These are phyloP conservation scores for Trypanosoma lewisi DNA, from an alignment of 208 protist genomes.

Conservation along the genomic window DNA sequence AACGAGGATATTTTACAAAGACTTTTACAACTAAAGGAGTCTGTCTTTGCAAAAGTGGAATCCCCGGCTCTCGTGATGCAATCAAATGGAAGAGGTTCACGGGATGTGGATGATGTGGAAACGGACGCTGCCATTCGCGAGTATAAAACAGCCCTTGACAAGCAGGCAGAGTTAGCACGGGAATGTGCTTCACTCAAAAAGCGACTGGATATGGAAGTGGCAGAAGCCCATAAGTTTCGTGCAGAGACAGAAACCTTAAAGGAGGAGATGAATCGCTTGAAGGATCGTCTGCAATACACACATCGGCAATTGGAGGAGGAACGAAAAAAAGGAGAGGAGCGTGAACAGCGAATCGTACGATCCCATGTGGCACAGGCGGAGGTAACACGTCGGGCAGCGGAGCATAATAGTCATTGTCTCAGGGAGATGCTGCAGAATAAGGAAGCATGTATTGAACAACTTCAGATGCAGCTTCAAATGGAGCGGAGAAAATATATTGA, in stretches of 20 bases:
- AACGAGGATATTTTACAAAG: slow-evolving; percentile 48
- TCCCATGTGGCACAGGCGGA: slow-evolving; percentile 74
- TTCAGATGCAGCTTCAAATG: slow-evolving; percentile 71
- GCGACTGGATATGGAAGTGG: slow-evolving; percentile 32
- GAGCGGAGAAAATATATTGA: slow-evolving; percentile 73
- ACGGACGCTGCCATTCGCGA: slow-evolving; percentile 61
- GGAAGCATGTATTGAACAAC: slow-evolving; percentile 55
- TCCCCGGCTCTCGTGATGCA: slow-evolving; percentile 54
- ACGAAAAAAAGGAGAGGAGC: slow-evolving; percentile 46
- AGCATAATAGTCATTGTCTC: slow-evolving; percentile 78
- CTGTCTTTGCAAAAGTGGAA: slow-evolving; percentile 68
- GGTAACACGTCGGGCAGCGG: slow-evolving; percentile 68
- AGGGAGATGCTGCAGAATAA: slow-evolving; percentile 78
- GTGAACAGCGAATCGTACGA: slow-evolving; percentile 50
- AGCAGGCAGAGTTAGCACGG: slow-evolving; percentile 52
- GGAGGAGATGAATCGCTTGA: slow-evolving; percentile 44
- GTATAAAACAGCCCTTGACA: slow-evolving; percentile 63
- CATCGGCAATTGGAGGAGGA: slow-evolving; percentile 71
- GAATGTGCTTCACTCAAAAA: slow-evolving; percentile 55
- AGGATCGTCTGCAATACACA: slow-evolving; percentile 38
- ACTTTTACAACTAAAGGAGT: slow-evolving; percentile 71
- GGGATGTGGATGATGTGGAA: slow-evolving; percentile 21
- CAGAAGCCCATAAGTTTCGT: slow-evolving; percentile 31
- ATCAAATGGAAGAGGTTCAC: slow-evolving; percentile 10
- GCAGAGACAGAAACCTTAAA: slow-evolving; percentile 35